A percentile compares a stretch with the other conserved stretches of the same genome.
These are phyloP conservation scores for Amphicarpaea edgeworthii DNA, from an alignment of 306 rosid genomes.

Conservation along the genomic window DNA sequence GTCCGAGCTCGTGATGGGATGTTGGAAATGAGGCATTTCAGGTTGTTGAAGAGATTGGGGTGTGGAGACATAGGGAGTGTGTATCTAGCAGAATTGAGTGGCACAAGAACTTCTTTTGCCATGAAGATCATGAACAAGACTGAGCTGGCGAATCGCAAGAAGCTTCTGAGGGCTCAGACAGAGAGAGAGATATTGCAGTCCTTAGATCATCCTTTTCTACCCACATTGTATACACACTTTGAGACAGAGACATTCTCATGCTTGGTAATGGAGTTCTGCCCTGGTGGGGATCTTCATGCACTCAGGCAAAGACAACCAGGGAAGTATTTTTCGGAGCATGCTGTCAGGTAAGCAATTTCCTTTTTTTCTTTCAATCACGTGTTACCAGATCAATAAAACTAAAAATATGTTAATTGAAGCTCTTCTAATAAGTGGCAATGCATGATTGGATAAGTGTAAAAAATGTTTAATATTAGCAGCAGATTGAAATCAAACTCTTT, in stretches of 20 bases:
- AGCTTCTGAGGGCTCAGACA: slow-evolving; percentile 91
- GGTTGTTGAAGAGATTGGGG: slow-evolving; percentile 77
- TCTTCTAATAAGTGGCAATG: background rate
- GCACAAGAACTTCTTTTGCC: slow-evolving; percentile 87
- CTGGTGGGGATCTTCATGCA: slow-evolving; percentile 93
- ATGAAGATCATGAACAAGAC: slow-evolving; percentile 95
- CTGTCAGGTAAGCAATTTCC: slow-evolving; percentile 78
- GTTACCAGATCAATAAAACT: background rate
- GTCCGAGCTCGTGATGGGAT: slow-evolving; percentile 70
- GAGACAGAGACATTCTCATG: slow-evolving; percentile 87
- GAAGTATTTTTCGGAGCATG: slow-evolving; percentile 87
- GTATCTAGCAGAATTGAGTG: slow-evolving; percentile 80
- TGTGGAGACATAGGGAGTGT: slow-evolving; percentile 97
- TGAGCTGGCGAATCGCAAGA: slow-evolving; percentile 78
- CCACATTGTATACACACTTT: slow-evolving; percentile 86
- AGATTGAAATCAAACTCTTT: background rate
- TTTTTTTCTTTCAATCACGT: slow-evolving; percentile 6
- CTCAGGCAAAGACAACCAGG: slow-evolving; percentile 91
- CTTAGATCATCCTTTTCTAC: slow-evolving; percentile 95
- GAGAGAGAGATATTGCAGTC: slow-evolving; percentile 96
- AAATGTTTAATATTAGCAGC: background rate
- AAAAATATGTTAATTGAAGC: background rate
- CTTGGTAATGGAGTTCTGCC: slow-evolving; percentile 95
- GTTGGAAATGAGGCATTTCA: slow-evolving; percentile 83
- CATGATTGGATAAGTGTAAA: background rate